Percentiles rank a stretch among this genome's conserved stretches.
Conservation (phyloP, 2,329 filamentous ascomycete species). For the Bretziella fagacearum region DNA sequence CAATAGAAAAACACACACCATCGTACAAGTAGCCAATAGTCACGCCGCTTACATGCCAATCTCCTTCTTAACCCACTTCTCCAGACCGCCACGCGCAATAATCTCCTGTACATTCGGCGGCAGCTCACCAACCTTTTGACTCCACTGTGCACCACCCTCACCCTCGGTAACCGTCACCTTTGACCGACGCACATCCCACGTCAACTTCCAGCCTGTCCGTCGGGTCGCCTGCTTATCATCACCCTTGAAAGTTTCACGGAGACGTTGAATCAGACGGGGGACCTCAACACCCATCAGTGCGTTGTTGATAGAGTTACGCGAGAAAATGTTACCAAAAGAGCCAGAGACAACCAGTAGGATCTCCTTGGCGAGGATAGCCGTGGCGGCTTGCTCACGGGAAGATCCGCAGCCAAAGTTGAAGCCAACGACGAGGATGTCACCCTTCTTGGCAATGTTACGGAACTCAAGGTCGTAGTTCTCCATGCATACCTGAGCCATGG, state of each 20-base stretch:
- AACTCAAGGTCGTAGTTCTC: slow-evolving; percentile 78
- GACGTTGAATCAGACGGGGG: slow-evolving; percentile 45
- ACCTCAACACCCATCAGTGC: slow-evolving; percentile 57
- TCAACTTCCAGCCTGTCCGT: slow-evolving; percentile 66
- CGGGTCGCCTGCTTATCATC: slow-evolving; percentile 41
- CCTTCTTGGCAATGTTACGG: slow-evolving; percentile 39
- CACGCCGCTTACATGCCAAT: slow-evolving; percentile 25
- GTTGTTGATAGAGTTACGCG: slow-evolving; percentile 64
- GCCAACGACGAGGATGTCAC: slow-evolving; percentile 70
- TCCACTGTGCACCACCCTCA: slow-evolving; percentile 50
- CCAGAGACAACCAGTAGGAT: slow-evolving; percentile 68
- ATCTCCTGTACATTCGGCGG: slow-evolving; percentile 78
- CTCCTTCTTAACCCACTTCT: slow-evolving; percentile 65
- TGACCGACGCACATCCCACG: slow-evolving; percentile 63
- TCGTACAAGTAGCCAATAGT: neutral
- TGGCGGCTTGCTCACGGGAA: slow-evolving; percentile 75
- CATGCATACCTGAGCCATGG: slow-evolving; percentile 86
- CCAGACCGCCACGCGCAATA: slow-evolving; percentile 58
- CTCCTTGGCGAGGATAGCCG: slow-evolving; percentile 63
- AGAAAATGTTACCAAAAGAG: slow-evolving; percentile 74
- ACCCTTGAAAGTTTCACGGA: slow-evolving; percentile 31
- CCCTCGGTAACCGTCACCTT: slow-evolving; percentile 57
- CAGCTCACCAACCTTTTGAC: slow-evolving; percentile 64
- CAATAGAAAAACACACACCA: neutral
- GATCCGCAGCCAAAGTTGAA: slow-evolving; percentile 81